These are phyloP conservation scores for Picea engelmannii DNA, from an alignment of 83 land plant genomes.

Conservation along the genomic window DNA sequence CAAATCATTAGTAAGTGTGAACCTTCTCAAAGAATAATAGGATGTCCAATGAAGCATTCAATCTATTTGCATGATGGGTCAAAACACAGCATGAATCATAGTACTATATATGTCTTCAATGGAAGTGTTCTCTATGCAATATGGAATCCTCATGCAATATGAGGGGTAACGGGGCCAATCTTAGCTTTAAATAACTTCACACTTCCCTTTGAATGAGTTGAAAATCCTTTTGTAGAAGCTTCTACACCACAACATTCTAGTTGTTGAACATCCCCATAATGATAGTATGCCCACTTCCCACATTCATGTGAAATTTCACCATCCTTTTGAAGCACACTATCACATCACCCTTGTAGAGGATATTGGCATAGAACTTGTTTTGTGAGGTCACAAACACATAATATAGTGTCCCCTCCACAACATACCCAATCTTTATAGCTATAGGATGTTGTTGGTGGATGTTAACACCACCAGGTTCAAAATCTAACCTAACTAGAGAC, in stretches of 20 bases:
- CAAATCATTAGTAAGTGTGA: no score
- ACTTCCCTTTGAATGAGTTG: no score
- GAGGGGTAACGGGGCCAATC: no score
- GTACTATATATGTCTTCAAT: no score
- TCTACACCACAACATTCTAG: conserved; percentile 18
- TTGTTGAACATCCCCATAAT: conserved; percentile 23
- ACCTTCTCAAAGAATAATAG: no score
- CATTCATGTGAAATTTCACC: conserved; percentile 29
- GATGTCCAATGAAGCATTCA: no score
- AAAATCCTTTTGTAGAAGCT: no score
- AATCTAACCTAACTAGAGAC: conserved; percentile 1
- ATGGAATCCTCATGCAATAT: no score
- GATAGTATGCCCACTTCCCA: conserved; percentile 10
- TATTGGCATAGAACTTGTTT: conserved; percentile 21
- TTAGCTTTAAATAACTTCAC: no score
- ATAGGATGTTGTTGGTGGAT: conserved; percentile 27
- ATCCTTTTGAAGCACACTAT: conserved; percentile 28
- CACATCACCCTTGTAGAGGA: conserved; percentile 23
- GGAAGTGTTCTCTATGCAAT: no score
- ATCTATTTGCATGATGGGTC: no score
- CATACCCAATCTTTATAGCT: conserved; percentile 25
- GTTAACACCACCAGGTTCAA: conserved; percentile 1
- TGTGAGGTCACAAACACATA: conserved; percentile 20
- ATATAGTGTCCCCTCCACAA: conserved; percentile 27
- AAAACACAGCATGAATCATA: no score